Conservation (phyloP, 2,329 filamentous ascomycete species). For the Stachybotrys chartarum region DNA sequence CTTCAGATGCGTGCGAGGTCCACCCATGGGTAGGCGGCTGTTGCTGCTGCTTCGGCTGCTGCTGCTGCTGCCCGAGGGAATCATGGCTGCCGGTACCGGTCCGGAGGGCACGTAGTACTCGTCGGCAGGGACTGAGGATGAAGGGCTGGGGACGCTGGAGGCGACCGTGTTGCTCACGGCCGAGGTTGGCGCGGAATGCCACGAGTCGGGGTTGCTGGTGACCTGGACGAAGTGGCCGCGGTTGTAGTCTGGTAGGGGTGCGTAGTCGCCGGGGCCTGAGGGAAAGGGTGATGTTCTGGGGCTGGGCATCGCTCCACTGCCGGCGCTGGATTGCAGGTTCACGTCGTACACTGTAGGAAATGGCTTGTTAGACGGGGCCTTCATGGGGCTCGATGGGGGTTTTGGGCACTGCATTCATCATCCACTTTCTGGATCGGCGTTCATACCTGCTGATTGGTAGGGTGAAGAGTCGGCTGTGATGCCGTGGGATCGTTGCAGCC, state of each 20-base stretch:
- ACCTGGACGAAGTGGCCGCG: constrained; percentile 27
- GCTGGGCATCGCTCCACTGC: constrained; percentile 32
- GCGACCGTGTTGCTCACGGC: constrained; percentile 24
- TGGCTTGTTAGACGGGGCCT: background rate
- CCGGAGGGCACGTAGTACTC: constrained; percentile 43
- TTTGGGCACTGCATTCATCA: background rate
- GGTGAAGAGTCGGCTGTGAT: constrained; percentile 31
- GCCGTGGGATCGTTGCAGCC: constrained; percentile 33
- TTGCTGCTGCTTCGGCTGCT: constrained; percentile 19
- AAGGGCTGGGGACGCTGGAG: constrained; percentile 46
- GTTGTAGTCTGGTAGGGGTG: constrained; percentile 29
- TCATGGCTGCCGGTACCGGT: constrained; percentile 33
- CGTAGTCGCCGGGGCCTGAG: constrained; percentile 34
- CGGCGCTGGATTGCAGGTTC: constrained; percentile 22
- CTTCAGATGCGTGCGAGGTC: too few relatives aligned
- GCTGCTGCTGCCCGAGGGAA: constrained; percentile 23
- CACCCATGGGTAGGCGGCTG: constrained; percentile 12
- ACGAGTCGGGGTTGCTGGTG: constrained; percentile 37
- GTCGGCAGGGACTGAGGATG: constrained; percentile 35
- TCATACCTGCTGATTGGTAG: constrained; percentile 34
- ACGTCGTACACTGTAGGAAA: constrained; percentile 31
- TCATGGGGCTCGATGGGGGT: too few relatives aligned
- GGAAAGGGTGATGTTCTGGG: constrained; percentile 39
- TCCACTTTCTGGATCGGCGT: background rate
- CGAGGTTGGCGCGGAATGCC: constrained; percentile 32